These are phyloP conservation scores for Sarcomyxa edulis DNA, from an alignment of 768 basidiomycete genomes.

Conservation along the genomic window DNA sequence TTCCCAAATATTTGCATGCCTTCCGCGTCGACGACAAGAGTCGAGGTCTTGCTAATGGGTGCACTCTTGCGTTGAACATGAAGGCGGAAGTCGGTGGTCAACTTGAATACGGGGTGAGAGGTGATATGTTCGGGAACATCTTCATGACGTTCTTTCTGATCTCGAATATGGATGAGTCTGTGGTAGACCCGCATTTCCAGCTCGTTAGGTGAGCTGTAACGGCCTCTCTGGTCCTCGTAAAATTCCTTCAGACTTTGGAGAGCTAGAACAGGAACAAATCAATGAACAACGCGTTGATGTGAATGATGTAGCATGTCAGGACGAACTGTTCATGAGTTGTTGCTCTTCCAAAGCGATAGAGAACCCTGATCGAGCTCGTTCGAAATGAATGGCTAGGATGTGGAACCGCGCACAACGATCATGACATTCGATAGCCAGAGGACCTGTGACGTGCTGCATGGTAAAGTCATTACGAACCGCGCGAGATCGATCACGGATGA, in stretches of 20 bases:
- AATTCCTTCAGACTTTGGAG: constrained; percentile 91
- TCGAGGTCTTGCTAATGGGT: constrained; percentile 65
- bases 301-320: neutral
- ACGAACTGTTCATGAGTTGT: constrained; percentile 87
- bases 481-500: constrained; percentile 90
- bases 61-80: constrained; percentile 78
- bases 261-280: constrained; percentile 38
- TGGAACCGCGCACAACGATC: constrained; percentile 94
- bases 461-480: constrained; percentile 92
- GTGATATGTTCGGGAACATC: constrained; percentile 65
- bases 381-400: constrained; percentile 71
- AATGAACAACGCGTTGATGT: neutral
- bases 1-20: constrained; percentile 67
- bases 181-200: constrained; percentile 97
- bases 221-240: constrained; percentile 75
- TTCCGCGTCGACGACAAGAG: constrained; percentile 55
- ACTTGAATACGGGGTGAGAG: constrained; percentile 70
- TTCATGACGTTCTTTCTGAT: constrained; percentile 72
- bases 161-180: constrained; percentile 85
- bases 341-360: constrained; percentile 75
- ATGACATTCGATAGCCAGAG: constrained; percentile 80
- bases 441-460: constrained; percentile 79
- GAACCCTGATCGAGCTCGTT: constrained; percentile 54
- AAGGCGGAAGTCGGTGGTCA: constrained; percentile 75
- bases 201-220: constrained; percentile 73